Percentiles rank a stretch among this genome's conserved stretches.
phyloP scores from a whole-genome alignment of 2,329 filamentous ascomycete species.

The Ophiocordyceps camponoti-saundersi region DNA sequence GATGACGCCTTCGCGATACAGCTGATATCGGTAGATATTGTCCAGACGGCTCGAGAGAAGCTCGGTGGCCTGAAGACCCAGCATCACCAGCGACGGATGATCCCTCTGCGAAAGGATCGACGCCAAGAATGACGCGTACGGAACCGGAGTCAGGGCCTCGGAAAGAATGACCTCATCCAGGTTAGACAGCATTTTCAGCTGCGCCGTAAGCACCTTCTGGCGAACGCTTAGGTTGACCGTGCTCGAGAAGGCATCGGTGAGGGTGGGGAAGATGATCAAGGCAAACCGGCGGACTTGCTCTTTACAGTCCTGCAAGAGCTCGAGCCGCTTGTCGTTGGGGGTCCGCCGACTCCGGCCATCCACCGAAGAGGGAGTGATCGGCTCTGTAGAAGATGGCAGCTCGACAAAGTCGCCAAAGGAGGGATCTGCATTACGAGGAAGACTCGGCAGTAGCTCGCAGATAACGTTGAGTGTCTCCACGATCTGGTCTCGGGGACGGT shows the following conservation, averaged over 20 bases:
- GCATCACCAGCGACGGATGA: slow-evolving; percentile 71
- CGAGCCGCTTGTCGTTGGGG: slow-evolving; percentile 65
- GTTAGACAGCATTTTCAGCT: slow-evolving; percentile 94
- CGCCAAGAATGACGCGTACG: slow-evolving; percentile 89
- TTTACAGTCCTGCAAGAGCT: slow-evolving; percentile 68
- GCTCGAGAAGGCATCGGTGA: slow-evolving; percentile 94
- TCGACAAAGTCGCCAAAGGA: slow-evolving; percentile 26
- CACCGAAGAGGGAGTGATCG: slow-evolving; percentile 19
- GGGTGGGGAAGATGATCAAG: slow-evolving; percentile 78
- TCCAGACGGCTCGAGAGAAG: slow-evolving; percentile 72
- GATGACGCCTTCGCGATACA: slow-evolving; percentile 93
- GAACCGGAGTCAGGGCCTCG: slow-evolving; percentile 72
- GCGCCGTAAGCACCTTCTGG: slow-evolving; percentile 88
- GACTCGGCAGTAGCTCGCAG: slow-evolving; percentile 74
- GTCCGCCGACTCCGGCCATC: slow-evolving; percentile 20
- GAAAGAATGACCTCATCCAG: slow-evolving; percentile 72
- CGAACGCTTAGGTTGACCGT: slow-evolving; percentile 91
- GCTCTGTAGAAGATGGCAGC: slow-evolving; percentile 19
- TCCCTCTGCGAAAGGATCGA: slow-evolving; percentile 93
- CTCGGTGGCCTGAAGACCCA: slow-evolving; percentile 77
- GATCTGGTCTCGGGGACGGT: slow-evolving; percentile 86
- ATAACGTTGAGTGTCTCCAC: slow-evolving; percentile 96
- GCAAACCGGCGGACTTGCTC: slow-evolving; percentile 80
- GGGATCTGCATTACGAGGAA: slow-evolving; percentile 38
- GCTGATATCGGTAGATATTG: slow-evolving; percentile 83